Base-by-base conservation (phyloP, 352 stramenopile species). In the Thraustotheca clavata region DNA sequence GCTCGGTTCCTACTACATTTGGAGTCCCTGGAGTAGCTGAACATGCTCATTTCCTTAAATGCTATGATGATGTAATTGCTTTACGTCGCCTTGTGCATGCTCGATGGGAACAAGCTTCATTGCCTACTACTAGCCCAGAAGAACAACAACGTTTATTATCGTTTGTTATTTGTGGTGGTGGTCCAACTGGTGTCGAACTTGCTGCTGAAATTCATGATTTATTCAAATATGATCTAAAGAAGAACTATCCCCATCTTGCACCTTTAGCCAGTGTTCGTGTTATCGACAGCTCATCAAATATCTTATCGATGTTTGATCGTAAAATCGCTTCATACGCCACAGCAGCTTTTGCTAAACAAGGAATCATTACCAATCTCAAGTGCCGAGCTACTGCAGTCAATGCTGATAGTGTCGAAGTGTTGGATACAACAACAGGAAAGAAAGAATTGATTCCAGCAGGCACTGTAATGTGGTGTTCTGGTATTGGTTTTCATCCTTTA, bases 41-140 rank as follows among this genome's bases (percentile, higher is more conserved):
- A 47, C 59, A 66, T 27, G 41, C 35, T n/a, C 48, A 40, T 22
- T 66, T 66, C 22, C 59, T 66, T 22, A 66, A 66, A n/a, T 33
- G 32, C 24, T 61, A 61, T 26, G 52, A 61, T 20, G 52, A 61
- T 29, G 52, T 46, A 2, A 29, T 38, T 20, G 52, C 35, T 4
- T 9, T 61, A 16, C 52, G 52, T 18, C 11, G 11, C 12, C 41
- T 55, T 6, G 29, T 59, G 16, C 59, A 66, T 32, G 59, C 41
- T 6, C 40, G 59, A 12, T 66, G 40, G 40, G 59, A 66, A 47
- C 40, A 66, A 55, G 59, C 59, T 14, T 16, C 40, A 12, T 18
- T 60, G 5, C 59, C 59, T n/a, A 59, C 40, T 16, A 59, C 59
- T 16, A 38, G 40, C 12, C 40, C 40, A 4, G 59, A 61, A 1